These are phyloP conservation scores for Globisporangium spinosum DNA, from an alignment of 352 stramenopile species.

Conservation along the genomic window DNA sequence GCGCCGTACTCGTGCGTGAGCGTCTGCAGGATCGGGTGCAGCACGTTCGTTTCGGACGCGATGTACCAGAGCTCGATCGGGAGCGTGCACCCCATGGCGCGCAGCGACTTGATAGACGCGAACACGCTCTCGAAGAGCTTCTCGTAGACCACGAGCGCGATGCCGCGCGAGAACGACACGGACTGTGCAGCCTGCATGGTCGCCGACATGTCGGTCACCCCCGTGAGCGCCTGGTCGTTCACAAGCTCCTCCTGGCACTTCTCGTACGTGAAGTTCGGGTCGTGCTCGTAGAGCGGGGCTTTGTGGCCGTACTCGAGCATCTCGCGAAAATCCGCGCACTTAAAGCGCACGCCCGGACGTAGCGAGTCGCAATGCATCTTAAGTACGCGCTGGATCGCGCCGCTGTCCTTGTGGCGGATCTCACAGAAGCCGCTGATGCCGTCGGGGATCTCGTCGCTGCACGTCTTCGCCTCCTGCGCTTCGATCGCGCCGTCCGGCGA, in stretches of 20 bases:
- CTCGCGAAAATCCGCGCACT: conserved; percentile 37
- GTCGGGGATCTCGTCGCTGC: conserved; percentile 32
- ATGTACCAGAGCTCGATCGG: conserved; percentile 75
- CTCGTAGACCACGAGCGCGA: conserved; percentile 54
- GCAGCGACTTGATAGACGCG: conserved; percentile 40
- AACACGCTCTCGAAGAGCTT: conserved; percentile 51
- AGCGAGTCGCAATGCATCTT: conserved; percentile 64
- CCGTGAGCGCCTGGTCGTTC: conserved; percentile 27
- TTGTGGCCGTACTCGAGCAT: conserved; percentile 38
- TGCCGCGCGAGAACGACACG: conserved; percentile 29
- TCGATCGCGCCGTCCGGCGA: conserved; percentile 33
- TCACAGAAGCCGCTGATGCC: conserved; percentile 49
- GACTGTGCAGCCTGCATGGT: conserved; percentile 26
- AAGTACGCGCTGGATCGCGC: conserved; percentile 36
- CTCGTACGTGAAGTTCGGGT: conserved; percentile 32
- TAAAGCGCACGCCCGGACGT: conserved; percentile 32
- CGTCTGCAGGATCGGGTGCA: conserved; percentile 40
- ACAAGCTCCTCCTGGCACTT: conserved; percentile 27
- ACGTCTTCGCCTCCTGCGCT: conserved; percentile 30
- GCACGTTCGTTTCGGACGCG: conserved; percentile 36
- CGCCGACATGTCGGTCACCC: neutral
- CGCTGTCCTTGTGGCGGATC: conserved; percentile 31
- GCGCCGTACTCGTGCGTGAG: conserved; percentile 35
- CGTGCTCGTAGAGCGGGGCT: conserved; percentile 42
- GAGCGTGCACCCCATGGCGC: conserved; percentile 37